Percentiles rank a stretch among this genome's conserved stretches.
Evolutionary conservation across 306 rosid genomes (phyloP).

Genomic region (Urtica urens): DNA sequence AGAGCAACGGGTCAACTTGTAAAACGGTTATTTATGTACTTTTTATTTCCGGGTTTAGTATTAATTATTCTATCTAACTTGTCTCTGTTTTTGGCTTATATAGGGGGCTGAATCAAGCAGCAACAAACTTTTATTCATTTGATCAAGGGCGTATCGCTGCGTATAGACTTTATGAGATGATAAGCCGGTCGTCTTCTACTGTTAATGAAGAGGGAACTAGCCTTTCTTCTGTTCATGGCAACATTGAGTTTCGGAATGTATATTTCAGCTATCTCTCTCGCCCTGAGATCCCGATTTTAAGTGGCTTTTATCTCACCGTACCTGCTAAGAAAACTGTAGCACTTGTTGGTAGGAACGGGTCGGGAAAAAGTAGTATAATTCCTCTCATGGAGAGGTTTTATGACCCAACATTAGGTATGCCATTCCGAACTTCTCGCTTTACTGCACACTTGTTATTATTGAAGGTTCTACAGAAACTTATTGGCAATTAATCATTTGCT

Average conservation of each 20-base stretch:
- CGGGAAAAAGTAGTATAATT: conserved; percentile 97
- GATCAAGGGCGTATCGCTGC: conserved; percentile 99
- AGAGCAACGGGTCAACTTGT: too few species aligned
- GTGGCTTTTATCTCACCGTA: conserved; percentile 95
- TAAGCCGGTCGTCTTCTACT: conserved; percentile 86
- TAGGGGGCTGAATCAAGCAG: conserved; percentile 98
- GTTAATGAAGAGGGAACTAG: conserved; percentile 70
- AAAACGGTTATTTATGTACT: too few species aligned
- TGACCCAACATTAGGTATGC: conserved; percentile 90
- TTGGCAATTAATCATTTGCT: too few species aligned
- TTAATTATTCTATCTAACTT: conserved; percentile 19
- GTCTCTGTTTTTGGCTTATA: conserved; percentile 6
- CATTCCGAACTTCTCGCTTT: neutral
- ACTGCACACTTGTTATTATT: neutral
- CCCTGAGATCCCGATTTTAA: conserved; percentile 97
- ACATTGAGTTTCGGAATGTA: conserved; percentile 91
- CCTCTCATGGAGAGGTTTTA: conserved; percentile 99
- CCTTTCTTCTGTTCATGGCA: conserved; percentile 75
- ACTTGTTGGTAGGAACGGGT: conserved; percentile 97
- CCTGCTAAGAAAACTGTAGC: conserved; percentile 99
- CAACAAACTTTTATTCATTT: conserved; percentile 97
- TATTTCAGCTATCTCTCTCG: conserved; percentile 98
- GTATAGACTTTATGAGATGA: conserved; percentile 97
- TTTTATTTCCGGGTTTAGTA: too few species aligned
- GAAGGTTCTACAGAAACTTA: too few species aligned